Evolutionary conservation across 306 rosid species (phyloP).

Genomic region (Dryas octopetala): DNA sequence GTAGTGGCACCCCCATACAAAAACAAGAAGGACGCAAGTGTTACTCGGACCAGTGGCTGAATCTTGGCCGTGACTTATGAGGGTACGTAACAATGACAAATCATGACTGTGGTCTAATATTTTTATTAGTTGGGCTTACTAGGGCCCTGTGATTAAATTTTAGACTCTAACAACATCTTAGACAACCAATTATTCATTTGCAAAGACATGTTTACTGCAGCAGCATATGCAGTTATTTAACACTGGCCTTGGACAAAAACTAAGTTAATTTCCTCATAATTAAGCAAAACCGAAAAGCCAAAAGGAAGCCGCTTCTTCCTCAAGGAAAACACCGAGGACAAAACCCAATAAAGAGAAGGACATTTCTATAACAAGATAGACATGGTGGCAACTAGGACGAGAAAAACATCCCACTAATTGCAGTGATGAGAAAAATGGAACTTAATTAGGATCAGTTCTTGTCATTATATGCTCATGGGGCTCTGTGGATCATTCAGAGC

Average conservation of each 20-base stretch:
- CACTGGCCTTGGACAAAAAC: neutral
- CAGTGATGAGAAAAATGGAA: neutral
- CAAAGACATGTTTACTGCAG: neutral
- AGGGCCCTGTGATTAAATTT: too few species aligned
- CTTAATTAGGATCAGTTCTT: neutral
- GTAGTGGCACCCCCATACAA: too few species aligned
- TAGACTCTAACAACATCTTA: neutral
- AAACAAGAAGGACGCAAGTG: too few species aligned
- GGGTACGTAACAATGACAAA: too few species aligned
- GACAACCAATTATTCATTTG: neutral
- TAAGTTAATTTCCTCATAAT: neutral
- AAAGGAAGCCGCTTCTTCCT: neutral
- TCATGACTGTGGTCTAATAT: too few species aligned
- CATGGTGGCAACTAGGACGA: too few species aligned
- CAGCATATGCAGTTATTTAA: neutral
- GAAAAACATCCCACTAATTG: neutral
- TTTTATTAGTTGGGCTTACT: too few species aligned
- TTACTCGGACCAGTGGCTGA: too few species aligned
- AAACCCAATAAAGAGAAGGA: neutral
- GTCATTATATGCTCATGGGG: slow-evolving; percentile 69
- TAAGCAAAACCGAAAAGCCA: neutral
- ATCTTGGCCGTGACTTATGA: too few species aligned
- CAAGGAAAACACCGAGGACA: neutral
- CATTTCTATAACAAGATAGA: neutral
- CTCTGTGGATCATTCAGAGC: slow-evolving; percentile 78